Conservation (phyloP, 352 stramenopile species). For the Globisporangium orthogonon region DNA sequence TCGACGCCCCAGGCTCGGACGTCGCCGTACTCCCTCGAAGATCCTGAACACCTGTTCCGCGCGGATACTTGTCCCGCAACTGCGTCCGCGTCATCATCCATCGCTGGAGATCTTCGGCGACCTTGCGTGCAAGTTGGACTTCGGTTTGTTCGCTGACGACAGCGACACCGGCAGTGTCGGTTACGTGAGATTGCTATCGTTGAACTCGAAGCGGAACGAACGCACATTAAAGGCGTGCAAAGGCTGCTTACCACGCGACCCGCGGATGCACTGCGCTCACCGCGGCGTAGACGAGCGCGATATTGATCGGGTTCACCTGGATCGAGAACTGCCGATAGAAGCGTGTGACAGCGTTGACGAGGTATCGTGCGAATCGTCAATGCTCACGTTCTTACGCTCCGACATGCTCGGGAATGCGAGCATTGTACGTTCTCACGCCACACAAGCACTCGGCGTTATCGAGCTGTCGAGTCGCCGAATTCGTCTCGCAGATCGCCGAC, state of each 20-base stretch:
- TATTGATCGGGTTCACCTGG: not conserved
- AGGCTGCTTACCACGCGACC: not conserved
- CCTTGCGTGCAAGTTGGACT: not conserved
- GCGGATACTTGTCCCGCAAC: constrained; percentile 2
- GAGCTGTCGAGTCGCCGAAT: too few species aligned
- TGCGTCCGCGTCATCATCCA: not conserved
- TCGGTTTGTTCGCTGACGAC: too few species aligned
- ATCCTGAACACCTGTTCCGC: constrained; percentile 2
- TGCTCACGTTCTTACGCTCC: too few species aligned
- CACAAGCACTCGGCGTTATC: too few species aligned
- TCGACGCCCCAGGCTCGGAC: constrained; percentile 6
- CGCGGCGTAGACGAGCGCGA: constrained; percentile 1
- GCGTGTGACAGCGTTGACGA: too few species aligned
- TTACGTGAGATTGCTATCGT: not conserved
- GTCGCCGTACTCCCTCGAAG: constrained; percentile 7
- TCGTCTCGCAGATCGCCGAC: too few species aligned
- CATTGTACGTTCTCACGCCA: too few species aligned
- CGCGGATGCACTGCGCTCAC: not conserved
- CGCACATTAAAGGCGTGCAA: not conserved
- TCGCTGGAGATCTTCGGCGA: not conserved
- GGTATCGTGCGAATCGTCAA: too few species aligned
- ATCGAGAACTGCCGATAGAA: constrained; percentile 9
- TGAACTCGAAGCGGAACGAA: constrained; percentile 5
- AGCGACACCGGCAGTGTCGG: not conserved
- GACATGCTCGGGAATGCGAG: too few species aligned